Conservation (phyloP, 2,329 filamentous ascomycete genomes). For the Calonectria montana region DNA sequence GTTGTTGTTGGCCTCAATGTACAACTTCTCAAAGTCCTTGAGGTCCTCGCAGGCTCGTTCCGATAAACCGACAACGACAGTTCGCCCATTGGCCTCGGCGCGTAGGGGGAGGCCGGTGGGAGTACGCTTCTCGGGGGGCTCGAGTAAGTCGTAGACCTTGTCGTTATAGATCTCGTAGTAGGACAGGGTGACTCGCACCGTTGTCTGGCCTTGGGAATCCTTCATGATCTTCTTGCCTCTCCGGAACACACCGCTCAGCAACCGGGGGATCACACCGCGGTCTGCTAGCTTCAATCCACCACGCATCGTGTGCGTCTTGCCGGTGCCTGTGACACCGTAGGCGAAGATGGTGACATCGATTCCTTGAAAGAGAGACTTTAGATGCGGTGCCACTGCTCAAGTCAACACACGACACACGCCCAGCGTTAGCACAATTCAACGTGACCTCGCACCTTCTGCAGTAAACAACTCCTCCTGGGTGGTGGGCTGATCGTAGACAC, state of each 20-base stretch:
- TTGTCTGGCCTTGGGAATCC: conserved; percentile 77
- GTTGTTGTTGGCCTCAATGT: conserved; percentile 93
- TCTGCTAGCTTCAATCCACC: conserved; percentile 88
- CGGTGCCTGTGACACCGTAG: conserved; percentile 92
- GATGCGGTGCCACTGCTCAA: conserved; percentile 80
- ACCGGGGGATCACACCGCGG: conserved; percentile 85
- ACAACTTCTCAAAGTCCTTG: conserved; percentile 90
- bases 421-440: conserved; percentile 1
- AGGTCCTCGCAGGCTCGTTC: conserved; percentile 85
- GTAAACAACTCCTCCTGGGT: conserved; percentile 91
- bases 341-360: conserved; percentile 91
- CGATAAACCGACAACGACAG: conserved; percentile 85
- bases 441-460: conserved; percentile 75
- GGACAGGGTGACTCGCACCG: conserved; percentile 80
- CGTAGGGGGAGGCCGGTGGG: conserved; percentile 83
- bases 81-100: conserved; percentile 88
- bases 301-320: conserved; percentile 97
- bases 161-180: conserved; percentile 99
- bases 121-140: conserved; percentile 87
- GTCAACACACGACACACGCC: conserved; percentile 38
- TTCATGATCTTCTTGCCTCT: conserved; percentile 87
- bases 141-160: conserved; percentile 91
- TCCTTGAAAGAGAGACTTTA: conserved; percentile 92
- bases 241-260: conserved; percentile 88
- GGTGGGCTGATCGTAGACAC: conserved; percentile 84